Percentiles rank a stretch among this genome's conserved stretches.
phyloP scores from a whole-genome alignment of 257 asterid species.

The Penstemon davidsonii region DNA sequence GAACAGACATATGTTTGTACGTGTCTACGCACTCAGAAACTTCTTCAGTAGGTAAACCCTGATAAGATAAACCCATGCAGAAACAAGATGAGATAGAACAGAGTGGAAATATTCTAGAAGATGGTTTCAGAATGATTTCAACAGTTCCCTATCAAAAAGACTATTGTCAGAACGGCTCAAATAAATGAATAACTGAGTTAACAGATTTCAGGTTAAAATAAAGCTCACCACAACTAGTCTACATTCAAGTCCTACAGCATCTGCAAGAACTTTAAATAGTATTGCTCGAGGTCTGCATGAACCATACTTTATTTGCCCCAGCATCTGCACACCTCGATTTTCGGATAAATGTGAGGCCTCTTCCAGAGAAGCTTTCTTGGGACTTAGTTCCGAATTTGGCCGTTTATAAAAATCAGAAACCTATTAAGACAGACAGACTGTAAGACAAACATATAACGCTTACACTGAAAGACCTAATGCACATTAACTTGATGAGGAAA shows the following conservation, averaged over 20 bases:
- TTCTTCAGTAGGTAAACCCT: slow-evolving; percentile 97
- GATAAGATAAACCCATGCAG: slow-evolving; percentile 30
- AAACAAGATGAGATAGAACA: slow-evolving; percentile 24
- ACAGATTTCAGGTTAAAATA: background rate
- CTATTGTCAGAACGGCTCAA: background rate
- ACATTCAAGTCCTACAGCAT: slow-evolving; percentile 93
- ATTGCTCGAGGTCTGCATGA: slow-evolving; percentile 96
- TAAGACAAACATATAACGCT: slow-evolving; percentile 31
- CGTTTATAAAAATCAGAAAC: slow-evolving; percentile 90
- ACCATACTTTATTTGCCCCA: slow-evolving; percentile 92
- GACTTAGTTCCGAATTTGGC: slow-evolving; percentile 72
- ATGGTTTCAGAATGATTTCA: slow-evolving; percentile 1
- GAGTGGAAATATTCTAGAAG: slow-evolving; percentile 20
- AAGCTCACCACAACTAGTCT: slow-evolving; percentile 85
- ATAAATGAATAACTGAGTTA: slow-evolving; percentile 11
- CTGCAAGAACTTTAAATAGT: slow-evolving; percentile 94
- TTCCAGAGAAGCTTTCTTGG: slow-evolving; percentile 62
- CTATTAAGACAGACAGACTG: slow-evolving; percentile 42
- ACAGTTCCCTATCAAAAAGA: slow-evolving; percentile 22
- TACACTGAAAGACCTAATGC: slow-evolving; percentile 18
- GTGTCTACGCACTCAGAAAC: slow-evolving; percentile 81
- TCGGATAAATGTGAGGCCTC: slow-evolving; percentile 62
- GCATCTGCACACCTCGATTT: slow-evolving; percentile 73
- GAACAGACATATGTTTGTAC: slow-evolving; percentile 86
- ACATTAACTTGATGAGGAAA: slow-evolving; percentile 21